Percentiles rank a stretch among this genome's conserved stretches.
Evolutionary conservation across 2,329 filamentous ascomycete genomes (phyloP).

Genomic region (Tolypocladium inflatum): DNA sequence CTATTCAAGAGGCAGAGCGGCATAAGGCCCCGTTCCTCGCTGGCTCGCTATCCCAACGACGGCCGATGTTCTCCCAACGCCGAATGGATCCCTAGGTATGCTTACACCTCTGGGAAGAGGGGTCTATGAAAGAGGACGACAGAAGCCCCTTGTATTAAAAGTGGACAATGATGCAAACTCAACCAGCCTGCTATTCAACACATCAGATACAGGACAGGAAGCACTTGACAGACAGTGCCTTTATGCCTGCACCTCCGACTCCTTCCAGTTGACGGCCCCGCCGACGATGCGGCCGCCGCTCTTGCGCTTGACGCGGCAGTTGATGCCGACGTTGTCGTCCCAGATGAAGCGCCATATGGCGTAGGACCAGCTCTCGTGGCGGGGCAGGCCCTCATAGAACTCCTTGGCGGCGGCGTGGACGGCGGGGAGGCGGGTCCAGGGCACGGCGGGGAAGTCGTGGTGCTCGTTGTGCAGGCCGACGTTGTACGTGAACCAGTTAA

Average conservation of each 20-base stretch:
- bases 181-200: not conserved
- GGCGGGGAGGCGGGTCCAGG: slow-evolving; percentile 78
- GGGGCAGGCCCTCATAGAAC: slow-evolving; percentile 83
- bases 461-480: slow-evolving; percentile 98
- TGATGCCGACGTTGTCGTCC: slow-evolving; percentile 82
- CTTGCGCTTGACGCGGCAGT: slow-evolving; percentile 86
- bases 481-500: slow-evolving; percentile 93
- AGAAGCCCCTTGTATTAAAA: not conserved
- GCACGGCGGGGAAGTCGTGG: slow-evolving; percentile 94
- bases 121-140: not conserved
- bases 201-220: not conserved
- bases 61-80: not conserved
- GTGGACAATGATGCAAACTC: not conserved
- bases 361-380: slow-evolving; percentile 81
- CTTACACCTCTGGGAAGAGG: not conserved
- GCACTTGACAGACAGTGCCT: not conserved
- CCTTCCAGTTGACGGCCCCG: slow-evolving; percentile 47
- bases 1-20: not conserved
- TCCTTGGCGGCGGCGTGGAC: slow-evolving; percentile 75
- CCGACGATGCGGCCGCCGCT: slow-evolving; percentile 60
- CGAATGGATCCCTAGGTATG: not conserved
- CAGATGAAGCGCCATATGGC: slow-evolving; percentile 94
- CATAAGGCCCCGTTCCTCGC: not conserved
- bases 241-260: slow-evolving; percentile 59
- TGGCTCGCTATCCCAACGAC: not conserved